phyloP scores from a whole-genome alignment of 257 asterid species.

The Leptodermis oblonga region DNA sequence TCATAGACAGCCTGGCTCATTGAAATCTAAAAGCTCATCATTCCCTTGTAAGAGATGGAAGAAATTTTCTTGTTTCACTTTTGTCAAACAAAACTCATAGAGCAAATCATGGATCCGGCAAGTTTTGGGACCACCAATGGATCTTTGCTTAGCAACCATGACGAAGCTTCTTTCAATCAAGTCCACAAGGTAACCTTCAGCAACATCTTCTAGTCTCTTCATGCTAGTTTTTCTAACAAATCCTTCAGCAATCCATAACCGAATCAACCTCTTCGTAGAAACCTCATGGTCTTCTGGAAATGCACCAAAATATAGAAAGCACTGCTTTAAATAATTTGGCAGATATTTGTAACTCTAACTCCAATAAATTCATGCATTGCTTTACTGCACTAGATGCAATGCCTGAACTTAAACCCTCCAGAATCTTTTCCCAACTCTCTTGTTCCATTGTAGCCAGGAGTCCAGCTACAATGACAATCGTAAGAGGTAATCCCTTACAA shows the following conservation, averaged over 20 bases:
- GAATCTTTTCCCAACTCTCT: neutral
- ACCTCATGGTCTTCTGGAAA: conserved; percentile 1
- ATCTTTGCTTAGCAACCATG: neutral
- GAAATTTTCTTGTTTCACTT: neutral
- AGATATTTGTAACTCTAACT: no score
- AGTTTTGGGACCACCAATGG: neutral
- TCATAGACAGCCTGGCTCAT: neutral
- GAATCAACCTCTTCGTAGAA: neutral
- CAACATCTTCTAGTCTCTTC: no score
- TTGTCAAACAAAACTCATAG: no score
- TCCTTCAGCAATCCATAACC: conserved; percentile 10
- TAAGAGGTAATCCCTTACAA: no score
- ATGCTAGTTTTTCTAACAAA: neutral
- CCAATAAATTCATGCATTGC: no score
- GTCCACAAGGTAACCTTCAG: no score
- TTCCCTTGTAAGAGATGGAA: neutral
- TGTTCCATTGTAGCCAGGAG: neutral
- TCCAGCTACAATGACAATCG: neutral
- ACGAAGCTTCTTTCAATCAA: conserved; percentile 2
- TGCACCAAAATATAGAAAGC: conserved; percentile 13
- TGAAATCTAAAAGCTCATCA: neutral
- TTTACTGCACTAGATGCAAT: no score
- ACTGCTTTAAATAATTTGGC: neutral
- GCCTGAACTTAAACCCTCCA: neutral
- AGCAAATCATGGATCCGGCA: no score